Base-by-base conservation (phyloP, 1,284 basidiomycete species). In the Tilletia indica region DNA sequence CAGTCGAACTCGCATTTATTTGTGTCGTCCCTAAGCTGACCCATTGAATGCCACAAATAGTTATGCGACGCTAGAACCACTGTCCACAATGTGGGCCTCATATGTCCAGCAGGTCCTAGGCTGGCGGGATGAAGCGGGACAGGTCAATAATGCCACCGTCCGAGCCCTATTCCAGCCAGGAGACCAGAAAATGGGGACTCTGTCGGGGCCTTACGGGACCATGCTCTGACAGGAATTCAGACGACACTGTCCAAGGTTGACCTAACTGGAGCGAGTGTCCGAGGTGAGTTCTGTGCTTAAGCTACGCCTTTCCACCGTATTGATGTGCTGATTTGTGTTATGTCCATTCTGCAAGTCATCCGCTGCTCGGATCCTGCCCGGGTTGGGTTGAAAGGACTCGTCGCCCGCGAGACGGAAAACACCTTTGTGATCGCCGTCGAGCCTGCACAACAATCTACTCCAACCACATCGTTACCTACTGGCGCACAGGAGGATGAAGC, bases 81-180 rank as follows among this genome's bases (percentile, higher is more conserved):
- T 63, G 25, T 63, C 58, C 58, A 34, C 58, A 9, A 16, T 63
- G 19, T 63, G 58, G 58, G 8, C 58, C 11, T 34, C 58, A 8
- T 63, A 63, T 19, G 58, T 63, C 58, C 58, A 63, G 9, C 58
- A 63, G 34, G 36, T 63, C 12, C 21, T 63, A 14, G 58, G 58
- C 4, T 38, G 16, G 25, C 34, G 58, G 14, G 36, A 31, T 11
- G 36, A 38, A 8, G 31, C 25, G 0, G 58, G 58, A 6, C 25
- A 25, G 21, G 25, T 34, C 36, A 63, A 38, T 4, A 16, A 6
- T 6, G 58, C 34, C 0, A 36, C 36, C 8, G 36, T 63, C 2
- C 58, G 36, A 54, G 25, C 19, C 21, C 58, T 14, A 2, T 16
- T 63, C 14, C 58, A 34, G 58, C 21, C 8, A 31, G 12, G 6